A percentile compares a stretch with the other conserved stretches of the same genome.
These are phyloP conservation scores for Globisporangium uncinulatum DNA, from an alignment of 352 stramenopile species.

Conservation along the genomic window DNA sequence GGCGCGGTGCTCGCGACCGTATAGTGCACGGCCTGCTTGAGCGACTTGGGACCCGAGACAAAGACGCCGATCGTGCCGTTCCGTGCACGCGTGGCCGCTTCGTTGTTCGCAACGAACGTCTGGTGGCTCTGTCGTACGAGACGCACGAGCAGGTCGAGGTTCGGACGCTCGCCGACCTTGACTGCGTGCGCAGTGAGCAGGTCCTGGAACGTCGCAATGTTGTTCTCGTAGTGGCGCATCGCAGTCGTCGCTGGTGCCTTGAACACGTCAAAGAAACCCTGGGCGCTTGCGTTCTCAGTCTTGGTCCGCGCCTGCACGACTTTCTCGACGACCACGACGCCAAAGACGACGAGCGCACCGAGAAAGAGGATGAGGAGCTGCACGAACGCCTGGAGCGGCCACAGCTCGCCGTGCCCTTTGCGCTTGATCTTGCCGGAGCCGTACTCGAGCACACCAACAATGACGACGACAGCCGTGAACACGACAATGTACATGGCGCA, in stretches of 20 bases:
- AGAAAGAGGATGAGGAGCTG: constrained; percentile 7
- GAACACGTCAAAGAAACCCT: no score
- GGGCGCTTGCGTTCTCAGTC: no score
- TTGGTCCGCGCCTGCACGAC: background rate
- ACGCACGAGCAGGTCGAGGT: constrained; percentile 22
- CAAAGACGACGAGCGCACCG: background rate
- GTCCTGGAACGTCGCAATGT: constrained; percentile 5
- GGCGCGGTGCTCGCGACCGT: constrained; percentile 13
- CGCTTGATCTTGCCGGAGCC: constrained; percentile 13
- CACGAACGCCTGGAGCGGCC: constrained; percentile 19
- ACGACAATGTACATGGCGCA: background rate
- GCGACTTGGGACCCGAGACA: constrained; percentile 14
- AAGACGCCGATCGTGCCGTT: constrained; percentile 13
- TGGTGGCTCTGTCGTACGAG: constrained; percentile 19
- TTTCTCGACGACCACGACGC: constrained; percentile 3
- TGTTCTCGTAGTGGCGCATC: background rate
- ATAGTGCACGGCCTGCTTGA: constrained; percentile 12
- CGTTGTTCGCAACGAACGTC: background rate
- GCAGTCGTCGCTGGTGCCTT: no score
- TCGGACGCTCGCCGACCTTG: constrained; percentile 17
- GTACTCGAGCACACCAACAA: constrained; percentile 13
- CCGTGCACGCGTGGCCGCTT: background rate
- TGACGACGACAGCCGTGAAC: background rate
- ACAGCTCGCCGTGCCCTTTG: constrained; percentile 4
- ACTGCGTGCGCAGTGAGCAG: constrained; percentile 28